Percentiles rank a stretch among this genome's conserved stretches.
Conservation (phyloP, 73 alveolate genomes). For the Symbiodinium natans region DNA sequence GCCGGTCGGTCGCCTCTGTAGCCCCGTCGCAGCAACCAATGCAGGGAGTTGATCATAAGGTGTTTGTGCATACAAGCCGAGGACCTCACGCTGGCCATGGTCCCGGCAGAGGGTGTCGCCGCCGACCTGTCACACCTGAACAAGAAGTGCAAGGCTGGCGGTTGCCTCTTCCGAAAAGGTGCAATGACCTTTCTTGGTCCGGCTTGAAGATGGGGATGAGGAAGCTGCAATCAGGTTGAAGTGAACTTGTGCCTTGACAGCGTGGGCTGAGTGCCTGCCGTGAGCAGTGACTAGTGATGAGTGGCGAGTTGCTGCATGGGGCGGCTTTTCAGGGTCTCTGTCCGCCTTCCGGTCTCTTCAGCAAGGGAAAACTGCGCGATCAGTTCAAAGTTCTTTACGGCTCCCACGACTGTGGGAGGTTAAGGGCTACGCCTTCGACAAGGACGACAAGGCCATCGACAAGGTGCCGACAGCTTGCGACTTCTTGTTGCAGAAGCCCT, state of each 20-base stretch:
- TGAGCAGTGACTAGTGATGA: no score
- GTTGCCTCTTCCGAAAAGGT: no score
- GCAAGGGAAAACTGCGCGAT: no score
- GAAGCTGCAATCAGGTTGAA: no score
- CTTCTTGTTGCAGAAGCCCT: background rate
- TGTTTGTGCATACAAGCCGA: background rate
- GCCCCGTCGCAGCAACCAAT: background rate
- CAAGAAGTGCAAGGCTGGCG: constrained; percentile 94
- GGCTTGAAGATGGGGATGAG: no score
- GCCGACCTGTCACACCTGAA: constrained; percentile 93
- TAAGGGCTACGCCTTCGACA: constrained; percentile 83
- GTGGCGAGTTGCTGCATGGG: no score
- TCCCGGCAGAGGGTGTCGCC: constrained; percentile 90
- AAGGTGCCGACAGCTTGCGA: background rate
- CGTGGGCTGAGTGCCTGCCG: no score
- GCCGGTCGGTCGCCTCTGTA: no score
- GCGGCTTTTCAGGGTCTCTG: no score
- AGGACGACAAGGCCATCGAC: constrained; percentile 90
- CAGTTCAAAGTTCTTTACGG: background rate
- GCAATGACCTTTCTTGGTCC: no score
- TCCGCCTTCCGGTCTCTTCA: no score
- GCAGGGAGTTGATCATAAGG: background rate
- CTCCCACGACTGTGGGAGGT: constrained; percentile 35
- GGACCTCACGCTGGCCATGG: constrained; percentile 92
- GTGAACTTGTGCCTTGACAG: no score